Evolutionary conservation across 2,329 filamentous ascomycete species (phyloP).

Genomic region (Phymatotrichopsis omnivora): DNA sequence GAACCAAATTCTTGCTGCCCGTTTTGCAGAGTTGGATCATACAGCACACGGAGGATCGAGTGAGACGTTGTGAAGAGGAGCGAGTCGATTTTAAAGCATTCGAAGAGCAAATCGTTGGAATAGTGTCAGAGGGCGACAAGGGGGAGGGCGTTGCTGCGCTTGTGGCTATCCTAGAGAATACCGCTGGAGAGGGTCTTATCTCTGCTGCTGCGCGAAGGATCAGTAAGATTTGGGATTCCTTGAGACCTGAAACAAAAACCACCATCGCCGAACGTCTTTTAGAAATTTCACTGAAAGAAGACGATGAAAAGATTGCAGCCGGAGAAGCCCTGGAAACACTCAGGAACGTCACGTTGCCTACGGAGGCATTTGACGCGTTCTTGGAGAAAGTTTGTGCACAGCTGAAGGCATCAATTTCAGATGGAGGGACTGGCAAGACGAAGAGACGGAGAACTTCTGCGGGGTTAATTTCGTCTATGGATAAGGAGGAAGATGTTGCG

Average conservation of each 20-base stretch:
- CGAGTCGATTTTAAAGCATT: conserved; percentile 41
- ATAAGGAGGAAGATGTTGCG: conserved; percentile 34
- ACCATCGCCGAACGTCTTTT: conserved; percentile 36
- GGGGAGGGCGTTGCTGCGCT: conserved; percentile 47
- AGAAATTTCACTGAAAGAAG: conserved; percentile 36
- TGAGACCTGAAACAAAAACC: conserved; percentile 36
- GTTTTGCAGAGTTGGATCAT: conserved; percentile 58
- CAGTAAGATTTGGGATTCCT: conserved; percentile 28
- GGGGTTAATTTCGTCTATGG: conserved; percentile 43
- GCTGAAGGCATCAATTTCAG: conserved; percentile 12
- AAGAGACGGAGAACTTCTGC: conserved; percentile 14
- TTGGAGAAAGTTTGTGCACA: conserved; percentile 16
- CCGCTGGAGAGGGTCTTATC: conserved; percentile 16
- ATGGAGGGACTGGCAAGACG: conserved; percentile 1
- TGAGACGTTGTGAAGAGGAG: conserved; percentile 39
- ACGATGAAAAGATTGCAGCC: conserved; percentile 40
- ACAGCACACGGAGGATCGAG: conserved; percentile 33
- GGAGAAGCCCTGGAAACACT: conserved; percentile 61
- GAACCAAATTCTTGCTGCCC: conserved; percentile 67
- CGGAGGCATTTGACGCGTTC: conserved; percentile 21
- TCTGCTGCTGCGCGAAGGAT: conserved; percentile 20
- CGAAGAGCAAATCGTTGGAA: conserved; percentile 45
- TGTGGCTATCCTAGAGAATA: conserved; percentile 36
- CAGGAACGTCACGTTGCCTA: conserved; percentile 48
- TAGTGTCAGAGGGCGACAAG: conserved; percentile 46